Base-by-base conservation (phyloP, 257 asterid species). In the Solanum appendiculatum region DNA sequence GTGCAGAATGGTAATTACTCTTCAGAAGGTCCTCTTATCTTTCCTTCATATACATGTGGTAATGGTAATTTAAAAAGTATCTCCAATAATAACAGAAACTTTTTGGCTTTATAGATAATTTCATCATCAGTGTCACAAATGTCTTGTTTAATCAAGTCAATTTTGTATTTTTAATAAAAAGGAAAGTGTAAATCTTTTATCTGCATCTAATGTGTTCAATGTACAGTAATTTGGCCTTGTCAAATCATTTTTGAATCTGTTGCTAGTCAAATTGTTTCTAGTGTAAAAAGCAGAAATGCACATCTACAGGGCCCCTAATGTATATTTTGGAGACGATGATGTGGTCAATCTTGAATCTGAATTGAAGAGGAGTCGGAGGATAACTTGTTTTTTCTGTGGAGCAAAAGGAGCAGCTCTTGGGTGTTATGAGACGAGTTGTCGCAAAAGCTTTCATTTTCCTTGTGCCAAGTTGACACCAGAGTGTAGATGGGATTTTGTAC, bases 351-450 rank as follows among this genome's bases (percentile, higher is more conserved):
- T 97, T 68, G 98, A 94, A 83, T 54, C 92, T 86, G 98, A 97
- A 88, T 69, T 97, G 89, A 88, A 92, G 29, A 95, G 99, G 93
- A 97, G 99, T 88, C 90, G 94, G 77, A 92, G 94, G 89, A 93
- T 95, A 69, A 93, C 85, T 83, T 97, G 99, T 91, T 90, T 91
- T 86, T 92, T 95, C 89, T 97, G 99, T 91, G 97, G 98, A 83
- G 87, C 89, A 90, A 95, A 92, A 88, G 99, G 99, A 37, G 99
- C 98, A 72, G 96, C 99, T 84, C 98, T 97, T 23, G 99, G 99
- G 21, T 97, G 99, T 90, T 97, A 93, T 39, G 96, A 93, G 54
- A 95, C 90, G 89, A 94, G 93, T 88, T 97, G 99, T 89, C 96
- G 96, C 87, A 94, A 87, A 91, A 97, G 98, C 90, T 95, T 94